phyloP scores from a whole-genome alignment of 2,329 filamentous ascomycete species.

The Cercospora janseana region DNA sequence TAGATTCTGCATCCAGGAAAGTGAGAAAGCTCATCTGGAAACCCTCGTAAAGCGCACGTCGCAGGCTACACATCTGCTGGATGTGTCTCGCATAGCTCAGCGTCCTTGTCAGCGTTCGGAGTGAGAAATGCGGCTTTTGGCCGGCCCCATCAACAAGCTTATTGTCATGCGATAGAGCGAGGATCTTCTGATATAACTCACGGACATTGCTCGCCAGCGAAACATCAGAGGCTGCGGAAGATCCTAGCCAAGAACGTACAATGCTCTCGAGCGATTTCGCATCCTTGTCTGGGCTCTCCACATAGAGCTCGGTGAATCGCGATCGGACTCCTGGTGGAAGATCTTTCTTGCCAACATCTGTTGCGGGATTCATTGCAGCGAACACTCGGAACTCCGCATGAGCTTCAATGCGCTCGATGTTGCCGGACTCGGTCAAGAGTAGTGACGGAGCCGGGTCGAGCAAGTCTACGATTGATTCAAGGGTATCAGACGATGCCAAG shows the following conservation, averaged over 20 bases:
- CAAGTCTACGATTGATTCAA: conserved; percentile 90
- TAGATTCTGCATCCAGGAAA: conserved; percentile 77
- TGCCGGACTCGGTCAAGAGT: conserved; percentile 86
- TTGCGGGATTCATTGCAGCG: conserved; percentile 98
- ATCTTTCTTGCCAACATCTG: conserved; percentile 94
- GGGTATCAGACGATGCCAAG: conserved; percentile 85
- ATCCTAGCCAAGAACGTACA: conserved; percentile 81
- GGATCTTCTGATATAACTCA: conserved; percentile 82
- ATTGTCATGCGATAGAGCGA: conserved; percentile 75
- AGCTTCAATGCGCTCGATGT: conserved; percentile 83
- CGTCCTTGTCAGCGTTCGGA: conserved; percentile 87
- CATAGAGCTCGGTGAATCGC: conserved; percentile 92
- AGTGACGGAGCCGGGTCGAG: conserved; percentile 77
- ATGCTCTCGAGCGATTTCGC: conserved; percentile 83
- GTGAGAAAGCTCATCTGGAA: conserved; percentile 98
- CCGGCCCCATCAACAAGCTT: conserved; percentile 90
- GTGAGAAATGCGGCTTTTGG: conserved; percentile 93
- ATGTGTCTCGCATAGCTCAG: conserved; percentile 86
- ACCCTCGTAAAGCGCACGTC: conserved; percentile 85
- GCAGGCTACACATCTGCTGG: conserved; percentile 76
- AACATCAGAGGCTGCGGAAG: conserved; percentile 65
- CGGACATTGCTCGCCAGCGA: conserved; percentile 78
- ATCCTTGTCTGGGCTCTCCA: conserved; percentile 83
- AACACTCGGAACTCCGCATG: conserved; percentile 95
- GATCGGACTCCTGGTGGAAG: conserved; percentile 84